These are phyloP conservation scores for Neoscytalidium dimidiatum DNA, from an alignment of 2,329 filamentous ascomycete genomes.

Conservation along the genomic window DNA sequence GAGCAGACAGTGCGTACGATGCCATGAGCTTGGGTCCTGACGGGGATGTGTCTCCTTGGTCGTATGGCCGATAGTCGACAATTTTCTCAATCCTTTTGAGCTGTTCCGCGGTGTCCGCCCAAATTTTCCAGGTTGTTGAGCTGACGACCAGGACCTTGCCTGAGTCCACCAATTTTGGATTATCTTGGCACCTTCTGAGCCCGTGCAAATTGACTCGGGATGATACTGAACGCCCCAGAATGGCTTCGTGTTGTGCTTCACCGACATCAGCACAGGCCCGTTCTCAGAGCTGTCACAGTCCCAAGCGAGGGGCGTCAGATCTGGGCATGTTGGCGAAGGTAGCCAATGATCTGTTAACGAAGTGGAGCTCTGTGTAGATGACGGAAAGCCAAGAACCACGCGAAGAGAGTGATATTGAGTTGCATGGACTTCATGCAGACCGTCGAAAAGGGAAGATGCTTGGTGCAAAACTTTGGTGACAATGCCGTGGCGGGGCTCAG, in stretches of 20 bases:
- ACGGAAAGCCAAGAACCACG: constrained; percentile 41
- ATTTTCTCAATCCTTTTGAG: background rate
- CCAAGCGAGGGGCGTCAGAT: constrained; percentile 51
- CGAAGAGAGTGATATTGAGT: constrained; percentile 75
- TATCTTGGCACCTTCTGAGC: constrained; percentile 63
- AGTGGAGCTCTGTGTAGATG: constrained; percentile 35
- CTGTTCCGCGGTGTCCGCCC: background rate
- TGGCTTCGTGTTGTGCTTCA: constrained; percentile 66
- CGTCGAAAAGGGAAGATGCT: constrained; percentile 65
- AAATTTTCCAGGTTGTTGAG: background rate
- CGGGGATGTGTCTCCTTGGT: background rate
- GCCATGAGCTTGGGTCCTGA: background rate
- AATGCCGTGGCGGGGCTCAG: constrained; percentile 80
- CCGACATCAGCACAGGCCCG: constrained; percentile 72
- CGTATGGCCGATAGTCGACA: background rate
- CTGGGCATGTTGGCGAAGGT: constrained; percentile 28
- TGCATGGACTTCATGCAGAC: constrained; percentile 62
- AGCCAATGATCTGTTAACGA: constrained; percentile 37
- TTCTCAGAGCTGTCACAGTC: constrained; percentile 49
- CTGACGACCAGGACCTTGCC: constrained; percentile 62
- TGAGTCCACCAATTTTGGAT: constrained; percentile 75
- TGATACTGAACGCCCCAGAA: constrained; percentile 92
- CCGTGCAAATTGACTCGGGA: constrained; percentile 85
- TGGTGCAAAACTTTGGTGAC: constrained; percentile 67
- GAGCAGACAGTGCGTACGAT: background rate